These are phyloP conservation scores for Xylaria sp. DNA, from an alignment of 2,329 filamentous ascomycete genomes.

Conservation along the genomic window DNA sequence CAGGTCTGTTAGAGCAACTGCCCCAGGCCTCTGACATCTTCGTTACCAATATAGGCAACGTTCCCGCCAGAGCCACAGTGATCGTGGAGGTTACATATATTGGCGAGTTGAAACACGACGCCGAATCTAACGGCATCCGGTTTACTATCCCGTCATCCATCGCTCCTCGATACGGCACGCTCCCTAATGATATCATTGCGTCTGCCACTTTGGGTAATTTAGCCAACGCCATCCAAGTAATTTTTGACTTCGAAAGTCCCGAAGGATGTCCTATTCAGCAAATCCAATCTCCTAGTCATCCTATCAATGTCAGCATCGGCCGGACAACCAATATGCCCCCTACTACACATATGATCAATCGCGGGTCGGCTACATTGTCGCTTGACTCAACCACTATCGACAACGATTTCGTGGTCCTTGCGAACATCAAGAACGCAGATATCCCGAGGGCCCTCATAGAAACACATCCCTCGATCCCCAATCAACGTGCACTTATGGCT, in stretches of 20 bases:
- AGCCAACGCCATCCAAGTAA: slow-evolving; percentile 21
- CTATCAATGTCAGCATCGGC: slow-evolving; percentile 28
- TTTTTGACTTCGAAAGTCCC: slow-evolving; percentile 31
- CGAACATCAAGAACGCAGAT: slow-evolving; percentile 22
- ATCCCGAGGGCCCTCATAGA: slow-evolving; percentile 34
- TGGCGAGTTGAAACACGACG: slow-evolving; percentile 34
- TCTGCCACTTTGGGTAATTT: not conserved
- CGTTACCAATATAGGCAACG: slow-evolving; percentile 29
- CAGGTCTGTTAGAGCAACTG: slow-evolving; percentile 35
- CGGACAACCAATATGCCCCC: slow-evolving; percentile 33
- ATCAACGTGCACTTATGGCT: slow-evolving; percentile 34
- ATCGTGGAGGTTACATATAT: slow-evolving; percentile 33
- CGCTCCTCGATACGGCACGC: slow-evolving; percentile 33
- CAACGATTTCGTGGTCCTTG: slow-evolving; percentile 36
- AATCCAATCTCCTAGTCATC: slow-evolving; percentile 36
- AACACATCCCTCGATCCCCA: slow-evolving; percentile 28
- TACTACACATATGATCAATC: slow-evolving; percentile 20
- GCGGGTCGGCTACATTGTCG: slow-evolving; percentile 32
- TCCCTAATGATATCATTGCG: not conserved
- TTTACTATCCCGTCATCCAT: slow-evolving; percentile 38
- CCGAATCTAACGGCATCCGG: slow-evolving; percentile 29
- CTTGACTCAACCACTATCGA: slow-evolving; percentile 17
- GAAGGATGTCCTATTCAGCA: slow-evolving; percentile 30
- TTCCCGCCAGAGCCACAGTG: slow-evolving; percentile 21
- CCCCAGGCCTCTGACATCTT: slow-evolving; percentile 34